Percentiles rank a stretch among this genome's conserved stretches.
These are phyloP conservation scores for Suhomyces kunorum DNA, from an alignment of 1,139 yeast genomes.

Conservation along the genomic window DNA sequence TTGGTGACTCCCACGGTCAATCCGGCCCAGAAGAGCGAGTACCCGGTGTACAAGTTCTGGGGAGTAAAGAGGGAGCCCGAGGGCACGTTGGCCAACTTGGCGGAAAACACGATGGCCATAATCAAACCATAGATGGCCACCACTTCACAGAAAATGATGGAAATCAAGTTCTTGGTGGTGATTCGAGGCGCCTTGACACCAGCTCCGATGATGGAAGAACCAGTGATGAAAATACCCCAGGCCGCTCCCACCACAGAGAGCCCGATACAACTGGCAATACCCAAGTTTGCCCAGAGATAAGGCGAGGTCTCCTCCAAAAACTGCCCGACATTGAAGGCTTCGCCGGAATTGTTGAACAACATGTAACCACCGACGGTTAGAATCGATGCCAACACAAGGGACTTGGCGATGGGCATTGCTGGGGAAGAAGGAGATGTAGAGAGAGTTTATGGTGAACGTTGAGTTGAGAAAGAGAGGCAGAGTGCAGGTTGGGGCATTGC, in stretches of 20 bases:
- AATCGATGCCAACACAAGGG: slow-evolving; percentile 32
- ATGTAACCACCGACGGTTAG: slow-evolving; percentile 58
- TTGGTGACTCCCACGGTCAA: slow-evolving; percentile 92
- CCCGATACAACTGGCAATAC: slow-evolving; percentile 92
- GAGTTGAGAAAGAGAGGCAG: background rate
- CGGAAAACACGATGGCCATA: slow-evolving; percentile 95
- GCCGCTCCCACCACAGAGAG: slow-evolving; percentile 97
- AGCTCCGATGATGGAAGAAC: slow-evolving; percentile 93
- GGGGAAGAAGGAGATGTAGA: slow-evolving; percentile 4
- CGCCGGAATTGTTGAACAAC: slow-evolving; percentile 91
- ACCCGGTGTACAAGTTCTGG: slow-evolving; percentile 90
- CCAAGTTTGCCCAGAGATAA: slow-evolving; percentile 94
- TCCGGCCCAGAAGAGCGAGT: slow-evolving; percentile 97
- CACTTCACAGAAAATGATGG: slow-evolving; percentile 98
- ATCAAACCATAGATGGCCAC: slow-evolving; percentile 98
- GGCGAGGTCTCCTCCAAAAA: slow-evolving; percentile 88
- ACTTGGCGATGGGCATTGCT: slow-evolving; percentile 23
- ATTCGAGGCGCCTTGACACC: slow-evolving; percentile 98
- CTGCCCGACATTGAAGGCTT: slow-evolving; percentile 84
- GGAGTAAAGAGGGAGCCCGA: slow-evolving; percentile 64
- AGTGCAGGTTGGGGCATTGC: slow-evolving; percentile 2
- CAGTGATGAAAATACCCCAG: slow-evolving; percentile 98
- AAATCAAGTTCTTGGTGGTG: slow-evolving; percentile 93
- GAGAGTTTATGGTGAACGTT: slow-evolving; percentile 4
- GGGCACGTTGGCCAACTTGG: slow-evolving; percentile 79